phyloP scores from a whole-genome alignment of 345 rosid genomes.

The Excoecaria cochinchinensis region DNA sequence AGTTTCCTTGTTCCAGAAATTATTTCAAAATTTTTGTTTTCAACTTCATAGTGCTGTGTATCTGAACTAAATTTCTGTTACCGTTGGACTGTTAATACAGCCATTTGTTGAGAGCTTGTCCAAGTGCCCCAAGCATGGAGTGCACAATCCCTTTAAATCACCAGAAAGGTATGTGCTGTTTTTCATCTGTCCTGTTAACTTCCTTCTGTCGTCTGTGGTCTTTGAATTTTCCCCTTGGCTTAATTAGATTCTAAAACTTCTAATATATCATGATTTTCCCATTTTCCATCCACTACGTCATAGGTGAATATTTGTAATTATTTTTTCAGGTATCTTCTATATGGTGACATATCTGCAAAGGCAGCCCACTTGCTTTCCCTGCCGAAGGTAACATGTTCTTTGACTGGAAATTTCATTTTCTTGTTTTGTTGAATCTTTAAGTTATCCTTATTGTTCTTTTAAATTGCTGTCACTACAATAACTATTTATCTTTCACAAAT shows the following conservation, averaged over 20 bases:
- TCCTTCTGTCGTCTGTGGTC: not conserved
- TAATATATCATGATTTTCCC: not conserved
- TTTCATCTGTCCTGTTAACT: not conserved
- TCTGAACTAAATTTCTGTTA: constrained; percentile 9
- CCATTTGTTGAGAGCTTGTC: constrained; percentile 93
- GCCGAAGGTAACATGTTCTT: constrained; percentile 60
- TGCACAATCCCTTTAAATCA: constrained; percentile 95
- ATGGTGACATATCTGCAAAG: constrained; percentile 83
- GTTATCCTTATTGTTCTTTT: not conserved
- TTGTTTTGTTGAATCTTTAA: not conserved
- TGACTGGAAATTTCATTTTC: not conserved
- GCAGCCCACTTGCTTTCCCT: constrained; percentile 84
- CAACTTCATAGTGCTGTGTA: not conserved
- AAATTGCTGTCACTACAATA: not conserved
- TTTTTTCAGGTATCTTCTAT: constrained; percentile 71
- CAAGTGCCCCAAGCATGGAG: constrained; percentile 91
- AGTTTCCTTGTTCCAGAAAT: not conserved
- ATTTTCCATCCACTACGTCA: not conserved
- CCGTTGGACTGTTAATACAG: constrained; percentile 49
- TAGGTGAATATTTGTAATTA: not conserved
- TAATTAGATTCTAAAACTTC: not conserved
- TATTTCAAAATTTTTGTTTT: not conserved
- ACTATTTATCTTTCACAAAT: constrained; percentile 7
- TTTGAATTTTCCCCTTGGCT: not conserved
- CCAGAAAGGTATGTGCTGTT: constrained; percentile 72